Percentiles rank a stretch among this genome's conserved stretches.
Evolutionary conservation across 805 yeast genomes (phyloP).

Genomic region (Candida bentonensis): DNA sequence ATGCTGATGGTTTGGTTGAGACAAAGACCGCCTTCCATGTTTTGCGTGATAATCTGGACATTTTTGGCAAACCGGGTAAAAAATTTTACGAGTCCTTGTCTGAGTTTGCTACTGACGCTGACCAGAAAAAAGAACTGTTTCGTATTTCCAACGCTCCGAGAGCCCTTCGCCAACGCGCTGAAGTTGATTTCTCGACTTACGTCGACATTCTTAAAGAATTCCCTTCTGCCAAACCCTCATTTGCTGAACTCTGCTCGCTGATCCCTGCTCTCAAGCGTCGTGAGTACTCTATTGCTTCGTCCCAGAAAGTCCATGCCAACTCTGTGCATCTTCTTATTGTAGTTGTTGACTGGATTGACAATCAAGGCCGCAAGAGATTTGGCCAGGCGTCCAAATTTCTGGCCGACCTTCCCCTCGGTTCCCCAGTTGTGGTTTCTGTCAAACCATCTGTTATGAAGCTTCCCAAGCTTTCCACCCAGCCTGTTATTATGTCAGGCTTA

Average conservation of each 20-base stretch:
- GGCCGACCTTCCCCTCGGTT: constrained; percentile 64
- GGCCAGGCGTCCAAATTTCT: constrained; percentile 92
- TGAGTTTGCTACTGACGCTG: constrained; percentile 53
- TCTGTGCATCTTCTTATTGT: constrained; percentile 85
- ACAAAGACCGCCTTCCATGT: constrained; percentile 73
- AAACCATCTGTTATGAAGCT: constrained; percentile 96
- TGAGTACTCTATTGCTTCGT: constrained; percentile 94
- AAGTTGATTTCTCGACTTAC: constrained; percentile 66
- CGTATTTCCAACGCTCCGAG: constrained; percentile 65
- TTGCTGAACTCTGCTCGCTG: constrained; percentile 53
- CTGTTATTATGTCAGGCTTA: constrained; percentile 91
- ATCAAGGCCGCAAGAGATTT: constrained; percentile 68
- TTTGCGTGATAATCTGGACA: constrained; percentile 65
- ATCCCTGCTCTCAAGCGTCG: constrained; percentile 87
- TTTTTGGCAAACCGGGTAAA: constrained; percentile 93
- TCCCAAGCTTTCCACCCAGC: constrained; percentile 76
- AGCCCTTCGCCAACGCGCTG: constrained; percentile 75
- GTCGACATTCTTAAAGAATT: constrained; percentile 71
- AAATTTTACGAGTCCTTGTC: constrained; percentile 79
- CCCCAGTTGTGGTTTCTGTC: constrained; percentile 83
- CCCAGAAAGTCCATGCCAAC: constrained; percentile 83
- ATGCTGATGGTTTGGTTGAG: constrained; percentile 48
- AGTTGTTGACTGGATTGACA: constrained; percentile 91
- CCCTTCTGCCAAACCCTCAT: constrained; percentile 65
- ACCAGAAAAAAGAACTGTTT: constrained; percentile 47